These are phyloP conservation scores for Pyrenula massariospora DNA, from an alignment of 495 filamentous ascomycete species.

Conservation along the genomic window DNA sequence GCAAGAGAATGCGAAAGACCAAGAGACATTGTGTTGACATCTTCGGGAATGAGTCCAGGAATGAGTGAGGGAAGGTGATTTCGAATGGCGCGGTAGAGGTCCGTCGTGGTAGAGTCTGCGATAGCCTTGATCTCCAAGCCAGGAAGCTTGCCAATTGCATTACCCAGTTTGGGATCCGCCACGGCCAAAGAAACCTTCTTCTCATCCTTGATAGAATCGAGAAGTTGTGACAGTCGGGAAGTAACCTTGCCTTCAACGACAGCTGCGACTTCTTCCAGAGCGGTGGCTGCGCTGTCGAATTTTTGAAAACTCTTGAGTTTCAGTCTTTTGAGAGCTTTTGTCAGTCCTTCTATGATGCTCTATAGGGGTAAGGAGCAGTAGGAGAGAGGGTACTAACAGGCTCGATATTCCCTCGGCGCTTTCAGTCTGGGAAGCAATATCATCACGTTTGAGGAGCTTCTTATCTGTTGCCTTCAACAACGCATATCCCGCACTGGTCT, in stretches of 20 bases:
- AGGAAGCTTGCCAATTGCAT: conserved; percentile 86
- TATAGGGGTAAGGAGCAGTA: conserved; percentile 2
- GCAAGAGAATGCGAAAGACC: conserved; percentile 95
- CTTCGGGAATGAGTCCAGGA: conserved; percentile 72
- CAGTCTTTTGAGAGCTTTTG: conserved; percentile 40
- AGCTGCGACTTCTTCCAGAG: conserved; percentile 78
- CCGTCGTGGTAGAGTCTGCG: conserved; percentile 74
- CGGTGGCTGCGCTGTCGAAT: conserved; percentile 80
- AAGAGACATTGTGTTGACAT: conserved; percentile 83
- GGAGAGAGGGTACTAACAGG: conserved; percentile 47
- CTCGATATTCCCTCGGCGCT: conserved; percentile 78
- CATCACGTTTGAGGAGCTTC: conserved; percentile 83
- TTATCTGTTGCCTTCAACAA: conserved; percentile 97
- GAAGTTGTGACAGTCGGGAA: conserved; percentile 69
- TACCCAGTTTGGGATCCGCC: conserved; percentile 83
- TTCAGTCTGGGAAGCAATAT: conserved; percentile 57
- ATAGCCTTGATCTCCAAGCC: conserved; percentile 72
- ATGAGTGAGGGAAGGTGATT: conserved; percentile 83
- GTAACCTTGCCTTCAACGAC: conserved; percentile 91
- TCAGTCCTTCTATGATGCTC: conserved; percentile 15
- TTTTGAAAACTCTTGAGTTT: conserved; percentile 95
- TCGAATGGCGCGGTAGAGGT: conserved; percentile 88
- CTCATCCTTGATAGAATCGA: conserved; percentile 90
- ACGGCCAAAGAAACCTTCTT: conserved; percentile 94
- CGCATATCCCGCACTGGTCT: conserved; percentile 94